Base-by-base conservation (phyloP, 1,284 basidiomycete species). In the Prillingera fragicola region DNA sequence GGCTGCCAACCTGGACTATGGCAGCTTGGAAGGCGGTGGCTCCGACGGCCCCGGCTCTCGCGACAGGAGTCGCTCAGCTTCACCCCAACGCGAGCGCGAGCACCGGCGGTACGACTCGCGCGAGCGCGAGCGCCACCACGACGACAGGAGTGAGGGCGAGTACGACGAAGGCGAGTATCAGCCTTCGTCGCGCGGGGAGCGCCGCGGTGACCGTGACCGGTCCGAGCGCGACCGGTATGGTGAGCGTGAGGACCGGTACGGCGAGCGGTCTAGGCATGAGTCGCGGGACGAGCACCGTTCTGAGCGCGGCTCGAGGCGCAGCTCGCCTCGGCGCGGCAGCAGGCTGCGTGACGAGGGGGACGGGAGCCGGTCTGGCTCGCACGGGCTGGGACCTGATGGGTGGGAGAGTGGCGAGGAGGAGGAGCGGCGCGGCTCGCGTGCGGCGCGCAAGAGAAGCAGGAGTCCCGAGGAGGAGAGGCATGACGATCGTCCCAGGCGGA, bases 1-100 rank as follows among this genome's bases (percentile, higher is more conserved):
- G 0, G 54, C 54, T 6, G 43, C 50, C 1, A 43, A 39, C 2
- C 45, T 69, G 13, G 65, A 69, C 39, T 69, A 69, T 25, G 65
- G 65, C n/a, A n/a, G n/a, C n/a, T n/a, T n/a, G n/a, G n/a, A n/a
- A n/a, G n/a, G n/a, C 19, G 50, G 51, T 15, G 31, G 14, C 22
- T 29, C 26, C 25, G 39, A 33, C 2, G 40, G 36, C 15, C 23
- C 8, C 17, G 21, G 17, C 5, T 29, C 29, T 7, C 8, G 23
- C 14, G 17, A 27, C 22, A 22, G 19, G 33, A 17, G 33, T 12
- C 2, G 34, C 9, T 9, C 23, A 13, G 3, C 19, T 8, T 13
- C 14, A 19, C 14, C 8, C 8, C 7, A 32, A 6, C 19, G 35
- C 10, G 19, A 14, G 8, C 23, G 42, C 13, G 9, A 14, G n/a